A percentile compares a stretch with the other conserved stretches of the same genome.
These are phyloP conservation scores for Leucocoprinus leucothites DNA, from an alignment of 768 basidiomycete genomes.

Conservation along the genomic window DNA sequence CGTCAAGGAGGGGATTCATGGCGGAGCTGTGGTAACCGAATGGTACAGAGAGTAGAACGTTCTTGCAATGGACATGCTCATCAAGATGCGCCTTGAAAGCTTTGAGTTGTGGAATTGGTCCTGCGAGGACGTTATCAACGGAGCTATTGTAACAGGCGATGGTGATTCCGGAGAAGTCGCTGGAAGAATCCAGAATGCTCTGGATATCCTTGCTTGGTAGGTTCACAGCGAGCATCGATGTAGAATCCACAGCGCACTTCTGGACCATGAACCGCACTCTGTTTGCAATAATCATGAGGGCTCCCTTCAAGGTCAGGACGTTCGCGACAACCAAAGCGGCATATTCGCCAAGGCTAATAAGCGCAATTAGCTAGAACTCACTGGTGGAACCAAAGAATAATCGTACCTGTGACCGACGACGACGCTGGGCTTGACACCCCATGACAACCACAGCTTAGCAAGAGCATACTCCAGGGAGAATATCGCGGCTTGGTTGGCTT, in stretches of 20 bases:
- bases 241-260: slow-evolving; percentile 39
- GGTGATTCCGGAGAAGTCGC: slow-evolving; percentile 33
- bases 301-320: slow-evolving; percentile 53
- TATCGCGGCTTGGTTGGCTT: slow-evolving; percentile 49
- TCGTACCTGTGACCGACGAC: slow-evolving; percentile 69
- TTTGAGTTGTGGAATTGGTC: slow-evolving; percentile 42
- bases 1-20: slow-evolving; percentile 54
- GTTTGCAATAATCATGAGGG: slow-evolving; percentile 52
- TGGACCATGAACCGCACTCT: slow-evolving; percentile 55
- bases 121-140: slow-evolving; percentile 56
- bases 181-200: slow-evolving; percentile 28
- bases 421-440: slow-evolving; percentile 57
- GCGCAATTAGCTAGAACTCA: background rate
- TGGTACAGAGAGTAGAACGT: slow-evolving; percentile 42
- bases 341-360: slow-evolving; percentile 70
- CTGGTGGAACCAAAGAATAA: background rate
- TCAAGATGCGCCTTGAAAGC: slow-evolving; percentile 41
- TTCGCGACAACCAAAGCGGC: slow-evolving; percentile 64
- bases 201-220: slow-evolving; percentile 33
- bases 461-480: slow-evolving; percentile 65
- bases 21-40: slow-evolving; percentile 66
- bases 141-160: slow-evolving; percentile 65
- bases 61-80: slow-evolving; percentile 28
- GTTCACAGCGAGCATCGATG: slow-evolving; percentile 62
- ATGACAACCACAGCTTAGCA: slow-evolving; percentile 62